These are phyloP conservation scores for Zymoseptoria tritici DNA, from an alignment of 2,329 filamentous ascomycete genomes.

Conservation along the genomic window DNA sequence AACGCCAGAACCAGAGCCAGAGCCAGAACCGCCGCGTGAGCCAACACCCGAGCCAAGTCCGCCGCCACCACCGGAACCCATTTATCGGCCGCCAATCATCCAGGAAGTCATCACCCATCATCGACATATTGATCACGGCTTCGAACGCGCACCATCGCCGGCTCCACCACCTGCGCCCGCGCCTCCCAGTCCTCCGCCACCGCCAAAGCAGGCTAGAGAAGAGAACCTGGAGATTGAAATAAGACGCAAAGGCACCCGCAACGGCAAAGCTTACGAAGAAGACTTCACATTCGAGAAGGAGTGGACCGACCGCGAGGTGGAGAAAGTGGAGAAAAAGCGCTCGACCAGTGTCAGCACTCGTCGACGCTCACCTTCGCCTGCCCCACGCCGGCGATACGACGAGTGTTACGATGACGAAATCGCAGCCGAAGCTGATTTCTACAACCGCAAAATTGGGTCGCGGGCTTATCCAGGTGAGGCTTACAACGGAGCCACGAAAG, in stretches of 20 bases:
- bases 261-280: slow-evolving; percentile 51
- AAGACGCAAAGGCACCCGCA: slow-evolving; percentile 41
- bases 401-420: slow-evolving; percentile 47
- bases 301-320: slow-evolving; percentile 18
- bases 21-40: slow-evolving; percentile 37
- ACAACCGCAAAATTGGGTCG: slow-evolving; percentile 61
- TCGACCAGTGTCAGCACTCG: slow-evolving; percentile 22
- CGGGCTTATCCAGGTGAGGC: slow-evolving; percentile 66
- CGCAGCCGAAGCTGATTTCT: slow-evolving; percentile 51
- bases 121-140: slow-evolving; percentile 72
- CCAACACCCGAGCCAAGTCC: slow-evolving; percentile 46
- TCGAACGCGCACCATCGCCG: slow-evolving; percentile 41
- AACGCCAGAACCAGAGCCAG: slow-evolving; percentile 25
- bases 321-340: slow-evolving; percentile 25
- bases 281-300: slow-evolving; percentile 59
- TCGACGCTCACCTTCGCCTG: slow-evolving; percentile 30
- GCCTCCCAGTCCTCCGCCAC: slow-evolving; percentile 42
- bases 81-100: slow-evolving; percentile 72
- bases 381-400: slow-evolving; percentile 28
- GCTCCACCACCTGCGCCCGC: slow-evolving; percentile 35
- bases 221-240: slow-evolving; percentile 51
- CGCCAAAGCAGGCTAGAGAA: slow-evolving; percentile 31
- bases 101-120: slow-evolving; percentile 87
- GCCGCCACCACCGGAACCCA: slow-evolving; percentile 51
- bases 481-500: slow-evolving; percentile 63